Evolutionary conservation across 768 basidiomycete genomes (phyloP).

Genomic region (Mycena capillaripes): DNA sequence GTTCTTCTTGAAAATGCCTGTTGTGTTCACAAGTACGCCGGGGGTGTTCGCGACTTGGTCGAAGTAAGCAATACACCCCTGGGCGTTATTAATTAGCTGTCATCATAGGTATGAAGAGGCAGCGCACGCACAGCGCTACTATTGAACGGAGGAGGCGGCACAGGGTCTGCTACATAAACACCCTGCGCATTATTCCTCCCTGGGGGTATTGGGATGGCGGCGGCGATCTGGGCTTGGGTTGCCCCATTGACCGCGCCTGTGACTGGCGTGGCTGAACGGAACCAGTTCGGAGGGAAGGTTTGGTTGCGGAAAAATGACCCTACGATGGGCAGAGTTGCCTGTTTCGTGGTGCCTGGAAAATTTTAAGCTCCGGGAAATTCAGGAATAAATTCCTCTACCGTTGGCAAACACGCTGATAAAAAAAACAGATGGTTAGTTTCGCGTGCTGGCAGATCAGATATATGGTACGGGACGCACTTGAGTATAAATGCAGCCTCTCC

Average conservation of each 20-base stretch:
- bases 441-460: background rate
- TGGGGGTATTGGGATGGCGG: constrained; percentile 3
- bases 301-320: constrained; percentile 29
- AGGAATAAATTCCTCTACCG: background rate
- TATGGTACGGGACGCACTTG: background rate
- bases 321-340: constrained; percentile 26
- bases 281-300: constrained; percentile 32
- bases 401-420: constrained; percentile 30
- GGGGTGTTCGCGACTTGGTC: constrained; percentile 21
- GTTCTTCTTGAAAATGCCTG: constrained; percentile 30
- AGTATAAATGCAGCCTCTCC: constrained; percentile 5
- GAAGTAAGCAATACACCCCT: constrained; percentile 31
- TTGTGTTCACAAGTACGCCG: constrained; percentile 26
- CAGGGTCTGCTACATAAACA: constrained; percentile 28
- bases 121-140: constrained; percentile 19
- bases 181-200: constrained; percentile 33
- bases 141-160: constrained; percentile 30
- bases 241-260: background rate
- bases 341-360: constrained; percentile 30
- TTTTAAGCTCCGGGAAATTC: background rate
- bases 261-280: constrained; percentile 23
- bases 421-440: background rate
- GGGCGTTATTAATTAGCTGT: background rate
- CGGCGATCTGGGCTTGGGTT: background rate
- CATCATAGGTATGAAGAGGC: background rate